These are phyloP conservation scores for Aegilops speltoides DNA, from an alignment of 176 grass and related monocot genomes.

Conservation along the genomic window DNA sequence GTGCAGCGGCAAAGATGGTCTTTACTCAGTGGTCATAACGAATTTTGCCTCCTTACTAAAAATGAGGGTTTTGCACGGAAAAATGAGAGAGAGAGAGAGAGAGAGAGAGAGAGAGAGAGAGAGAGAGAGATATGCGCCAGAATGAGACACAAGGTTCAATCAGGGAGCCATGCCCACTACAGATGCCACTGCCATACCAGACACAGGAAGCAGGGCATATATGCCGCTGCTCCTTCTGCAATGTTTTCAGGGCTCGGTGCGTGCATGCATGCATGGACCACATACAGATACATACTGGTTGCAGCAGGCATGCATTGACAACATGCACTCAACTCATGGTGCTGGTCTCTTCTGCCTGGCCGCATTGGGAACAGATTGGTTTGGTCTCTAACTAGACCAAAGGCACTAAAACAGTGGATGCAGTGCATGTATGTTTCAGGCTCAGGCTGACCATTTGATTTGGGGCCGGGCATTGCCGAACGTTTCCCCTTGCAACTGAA, in stretches of 20 bases:
- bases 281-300: not conserved
- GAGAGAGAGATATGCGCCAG: not conserved
- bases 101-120: no score
- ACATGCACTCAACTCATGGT: slow-evolving; percentile 32
- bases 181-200: slow-evolving; percentile 20
- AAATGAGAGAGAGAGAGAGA: no score
- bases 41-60: slow-evolving; percentile 5
- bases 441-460: slow-evolving; percentile 2
- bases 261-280: slow-evolving; percentile 36
- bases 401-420: not conserved
- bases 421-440: not conserved
- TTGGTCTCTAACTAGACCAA: slow-evolving; percentile 12
- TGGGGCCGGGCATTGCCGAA: not conserved
- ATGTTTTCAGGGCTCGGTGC: slow-evolving; percentile 21
- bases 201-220: slow-evolving; percentile 25
- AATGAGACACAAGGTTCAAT: slow-evolving; percentile 34
- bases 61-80: no score
- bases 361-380: slow-evolving; percentile 21
- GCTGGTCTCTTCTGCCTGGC: slow-evolving; percentile 26
- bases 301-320: slow-evolving; percentile 17
- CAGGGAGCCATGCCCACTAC: slow-evolving; percentile 22
- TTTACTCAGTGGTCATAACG: not conserved
- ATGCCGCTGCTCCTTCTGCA: not conserved
- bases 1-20: not conserved
- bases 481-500: slow-evolving; percentile 20